These are phyloP conservation scores for Cercospora nicotianae DNA, from an alignment of 2,329 filamentous ascomycete species.

Conservation along the genomic window DNA sequence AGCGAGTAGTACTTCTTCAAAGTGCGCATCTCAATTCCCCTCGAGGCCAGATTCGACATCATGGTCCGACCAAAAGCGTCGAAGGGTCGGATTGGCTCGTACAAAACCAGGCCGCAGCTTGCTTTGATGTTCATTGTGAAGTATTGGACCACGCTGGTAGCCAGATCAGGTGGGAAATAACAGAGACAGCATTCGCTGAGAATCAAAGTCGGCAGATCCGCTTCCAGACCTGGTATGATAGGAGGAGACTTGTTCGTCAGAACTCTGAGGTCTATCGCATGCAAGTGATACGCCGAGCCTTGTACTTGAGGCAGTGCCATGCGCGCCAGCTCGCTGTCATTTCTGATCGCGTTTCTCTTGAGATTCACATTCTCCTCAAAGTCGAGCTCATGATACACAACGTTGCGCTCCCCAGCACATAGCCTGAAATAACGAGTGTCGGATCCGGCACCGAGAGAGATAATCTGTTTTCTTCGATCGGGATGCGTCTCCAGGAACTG, in stretches of 20 bases:
- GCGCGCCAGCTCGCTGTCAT: slow-evolving; percentile 27
- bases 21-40: slow-evolving; percentile 82
- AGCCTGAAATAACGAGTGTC: slow-evolving; percentile 86
- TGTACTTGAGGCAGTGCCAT: slow-evolving; percentile 26
- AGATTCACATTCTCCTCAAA: slow-evolving; percentile 65
- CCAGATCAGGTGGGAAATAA: slow-evolving; percentile 70
- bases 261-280: slow-evolving; percentile 66
- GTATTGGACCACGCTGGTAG: slow-evolving; percentile 50
- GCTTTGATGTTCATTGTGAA: slow-evolving; percentile 41
- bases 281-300: slow-evolving; percentile 52
- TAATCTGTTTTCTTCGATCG: slow-evolving; percentile 61
- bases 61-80: slow-evolving; percentile 91
- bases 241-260: slow-evolving; percentile 44
- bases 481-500: slow-evolving; percentile 59
- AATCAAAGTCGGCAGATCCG: slow-evolving; percentile 72
- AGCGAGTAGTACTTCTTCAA: slow-evolving; percentile 70
- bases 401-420: slow-evolving; percentile 44
- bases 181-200: slow-evolving; percentile 95
- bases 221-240: slow-evolving; percentile 49
- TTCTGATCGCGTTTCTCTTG: slow-evolving; percentile 32
- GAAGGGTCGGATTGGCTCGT: slow-evolving; percentile 82
- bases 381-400: slow-evolving; percentile 90
- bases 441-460: slow-evolving; percentile 90
- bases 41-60: slow-evolving; percentile 80
- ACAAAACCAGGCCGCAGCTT: slow-evolving; percentile 67